Conservation (phyloP, 1,284 basidiomycete species). For the Malassezia yamatoensis region DNA sequence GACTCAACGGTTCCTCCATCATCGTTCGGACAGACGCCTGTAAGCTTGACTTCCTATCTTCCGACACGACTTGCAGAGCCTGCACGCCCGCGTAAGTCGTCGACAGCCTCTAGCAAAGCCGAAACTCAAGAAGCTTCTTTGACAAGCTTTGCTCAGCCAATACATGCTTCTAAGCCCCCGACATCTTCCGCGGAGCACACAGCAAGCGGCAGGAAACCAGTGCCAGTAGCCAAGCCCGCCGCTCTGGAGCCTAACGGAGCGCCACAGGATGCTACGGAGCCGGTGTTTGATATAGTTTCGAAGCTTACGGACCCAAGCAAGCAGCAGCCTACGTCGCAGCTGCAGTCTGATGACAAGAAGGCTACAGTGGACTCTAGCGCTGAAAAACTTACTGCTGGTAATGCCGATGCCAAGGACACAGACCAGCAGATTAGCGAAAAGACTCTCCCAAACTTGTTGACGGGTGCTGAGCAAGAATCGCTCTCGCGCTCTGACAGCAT, state of each 20-base stretch:
- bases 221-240: background rate
- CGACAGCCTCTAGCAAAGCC: background rate
- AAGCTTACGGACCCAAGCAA: background rate
- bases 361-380: background rate
- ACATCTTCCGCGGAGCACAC: background rate
- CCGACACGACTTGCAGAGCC: conserved; percentile 8
- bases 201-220: background rate
- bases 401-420: background rate
- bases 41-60: conserved; percentile 15
- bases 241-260: no score
- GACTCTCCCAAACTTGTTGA: no score
- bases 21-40: conserved; percentile 15
- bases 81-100: conserved; percentile 13
- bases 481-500: background rate
- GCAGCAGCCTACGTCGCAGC: background rate
- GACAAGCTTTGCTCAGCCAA: no score
- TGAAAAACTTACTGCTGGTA: background rate
- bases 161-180: no score
- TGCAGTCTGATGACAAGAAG: background rate
- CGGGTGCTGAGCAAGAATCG: background rate
- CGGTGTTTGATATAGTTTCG: background rate
- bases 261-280: background rate
- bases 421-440: no score
- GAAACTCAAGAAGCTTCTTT: background rate
- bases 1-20: background rate